Conservation (phyloP, 2,329 filamentous ascomycete species). For the Aspergillus fumigatus region DNA sequence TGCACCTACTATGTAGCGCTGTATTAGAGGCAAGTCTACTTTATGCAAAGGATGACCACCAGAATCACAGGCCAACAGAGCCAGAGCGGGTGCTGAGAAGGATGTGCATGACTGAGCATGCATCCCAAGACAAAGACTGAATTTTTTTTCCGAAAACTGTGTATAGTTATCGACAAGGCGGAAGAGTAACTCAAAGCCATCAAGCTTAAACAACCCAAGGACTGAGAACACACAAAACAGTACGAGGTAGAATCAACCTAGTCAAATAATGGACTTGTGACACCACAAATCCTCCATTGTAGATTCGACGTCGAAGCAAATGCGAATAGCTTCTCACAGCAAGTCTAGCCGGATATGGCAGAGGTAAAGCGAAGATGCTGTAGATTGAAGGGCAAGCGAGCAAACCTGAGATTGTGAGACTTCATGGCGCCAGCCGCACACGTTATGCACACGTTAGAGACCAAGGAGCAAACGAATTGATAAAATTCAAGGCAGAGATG, state of each 20-base stretch:
- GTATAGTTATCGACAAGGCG: too few species aligned
- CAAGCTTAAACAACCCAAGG: background rate
- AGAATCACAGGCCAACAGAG: background rate
- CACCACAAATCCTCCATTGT: background rate
- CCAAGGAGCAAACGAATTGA: background rate
- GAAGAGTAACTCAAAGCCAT: background rate
- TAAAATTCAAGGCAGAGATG: background rate
- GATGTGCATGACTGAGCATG: background rate
- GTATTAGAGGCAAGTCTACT: background rate
- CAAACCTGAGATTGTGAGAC: background rate
- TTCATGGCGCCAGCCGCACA: background rate
- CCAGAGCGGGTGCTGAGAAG: background rate
- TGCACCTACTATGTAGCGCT: background rate
- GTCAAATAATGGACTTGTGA: background rate
- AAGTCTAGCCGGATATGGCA: background rate
- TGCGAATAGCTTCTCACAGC: background rate
- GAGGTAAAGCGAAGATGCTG: background rate
- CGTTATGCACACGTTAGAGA: background rate
- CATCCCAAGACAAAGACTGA: background rate
- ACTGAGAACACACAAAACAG: background rate
- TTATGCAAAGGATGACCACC: background rate
- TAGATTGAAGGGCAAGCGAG: background rate
- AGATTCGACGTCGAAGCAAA: background rate
- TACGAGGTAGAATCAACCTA: background rate
- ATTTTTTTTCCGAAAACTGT: background rate